Base-by-base conservation (phyloP, 2,329 filamentous ascomycete genomes). In the Colletotrichum caudatum region DNA sequence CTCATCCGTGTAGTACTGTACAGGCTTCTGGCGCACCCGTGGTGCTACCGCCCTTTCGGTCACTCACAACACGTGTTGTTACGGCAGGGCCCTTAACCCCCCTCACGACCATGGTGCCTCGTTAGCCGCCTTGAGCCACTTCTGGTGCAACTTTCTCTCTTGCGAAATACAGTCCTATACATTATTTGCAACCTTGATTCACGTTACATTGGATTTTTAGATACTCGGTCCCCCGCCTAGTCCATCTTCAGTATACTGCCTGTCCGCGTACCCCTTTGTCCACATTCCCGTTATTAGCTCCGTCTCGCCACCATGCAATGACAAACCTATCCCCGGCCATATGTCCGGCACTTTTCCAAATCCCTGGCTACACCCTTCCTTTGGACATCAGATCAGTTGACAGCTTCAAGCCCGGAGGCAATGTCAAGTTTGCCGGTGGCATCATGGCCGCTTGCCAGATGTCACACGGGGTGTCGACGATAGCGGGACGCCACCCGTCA, bases 401-500 rank as follows among this genome's bases (percentile, higher is more conserved):
- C n/a, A 58, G n/a, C 14, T 3, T 41, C 37, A 58, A 41, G 6
- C 56, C n/a, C 3, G 56, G 56, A n/a, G 56, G 56, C 37, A 58
- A n/a, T 9, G 35, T 41, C 56, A 58, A 18, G 11, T 41, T 41
- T 9, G 37, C 35, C 14, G 56, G 37, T 2, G 56, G 14, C n/a
- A 58, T 58, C 56, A 18, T 23, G 56, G 56, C 56, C 7, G 37
- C 56, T n/a, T 58, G 56, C 56, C 56, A 67, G 35, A 71, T 63
- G n/a, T 67, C 51, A 46, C 57, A 71, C 16, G 54, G 35, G 20
- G 68, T 67, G n/a, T 20, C 16, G 50, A 62, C 56, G 26, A 67
- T 46, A 5, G 41, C 33, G 23, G 68, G 68, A 23, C 39, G 50
- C 20, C 20, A n/a, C 9, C 68, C 68, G 41, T 58, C 41, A 20